Percentiles rank a stretch among this genome's conserved stretches.
Conservation (phyloP, 2,329 filamentous ascomycete species). For the Botrytis hyacinthi region DNA sequence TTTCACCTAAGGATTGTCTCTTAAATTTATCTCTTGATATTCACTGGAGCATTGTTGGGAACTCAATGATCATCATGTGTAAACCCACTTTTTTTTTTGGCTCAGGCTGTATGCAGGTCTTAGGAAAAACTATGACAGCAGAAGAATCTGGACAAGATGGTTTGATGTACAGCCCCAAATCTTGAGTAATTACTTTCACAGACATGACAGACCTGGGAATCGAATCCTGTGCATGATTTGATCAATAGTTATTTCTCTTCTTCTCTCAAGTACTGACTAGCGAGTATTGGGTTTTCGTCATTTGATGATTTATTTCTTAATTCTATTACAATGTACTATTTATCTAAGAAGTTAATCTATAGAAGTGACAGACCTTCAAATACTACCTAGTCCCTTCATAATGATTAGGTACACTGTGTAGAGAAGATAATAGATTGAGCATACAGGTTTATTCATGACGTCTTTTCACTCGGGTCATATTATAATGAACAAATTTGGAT, state of each 20-base stretch:
- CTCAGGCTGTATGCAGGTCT: not conserved
- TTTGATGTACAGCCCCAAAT: not conserved
- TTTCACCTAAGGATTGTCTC: not conserved
- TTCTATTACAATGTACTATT: not conserved
- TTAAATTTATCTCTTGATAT: not conserved
- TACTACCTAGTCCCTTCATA: not conserved
- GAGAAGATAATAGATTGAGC: not conserved
- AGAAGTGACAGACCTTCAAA: not conserved
- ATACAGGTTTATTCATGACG: not conserved
- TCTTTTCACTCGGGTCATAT: not conserved
- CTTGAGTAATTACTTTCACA: not conserved
- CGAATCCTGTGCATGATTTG: too few species aligned
- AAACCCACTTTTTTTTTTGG: too few species aligned
- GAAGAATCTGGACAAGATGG: not conserved
- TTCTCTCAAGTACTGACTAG: not conserved
- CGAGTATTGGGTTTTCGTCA: not conserved
- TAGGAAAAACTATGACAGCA: rapidly evolving
- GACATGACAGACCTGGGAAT: not conserved
- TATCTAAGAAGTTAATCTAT: not conserved
- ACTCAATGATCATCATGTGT: not conserved
- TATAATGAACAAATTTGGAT: not conserved
- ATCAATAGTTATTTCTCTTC: not conserved
- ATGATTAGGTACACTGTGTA: not conserved
- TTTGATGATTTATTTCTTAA: not conserved
- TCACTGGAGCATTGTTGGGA: not conserved